Conservation (phyloP, 306 rosid species). For the Inga oerstediana region DNA sequence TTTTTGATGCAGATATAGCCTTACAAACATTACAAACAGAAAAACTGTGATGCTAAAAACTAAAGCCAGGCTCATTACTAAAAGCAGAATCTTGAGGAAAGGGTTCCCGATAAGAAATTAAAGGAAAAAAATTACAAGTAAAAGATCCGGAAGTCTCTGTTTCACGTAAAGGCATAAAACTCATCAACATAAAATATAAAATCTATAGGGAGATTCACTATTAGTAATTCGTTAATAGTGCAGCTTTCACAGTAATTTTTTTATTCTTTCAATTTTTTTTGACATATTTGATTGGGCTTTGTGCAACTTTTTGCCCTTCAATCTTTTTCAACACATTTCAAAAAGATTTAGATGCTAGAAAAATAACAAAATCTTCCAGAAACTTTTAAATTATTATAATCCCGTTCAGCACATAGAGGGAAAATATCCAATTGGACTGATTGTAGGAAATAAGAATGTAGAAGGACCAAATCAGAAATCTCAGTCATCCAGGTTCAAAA, state of each 20-base stretch:
- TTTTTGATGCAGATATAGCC: neutral
- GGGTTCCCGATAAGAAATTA: neutral
- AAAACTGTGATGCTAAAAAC: constrained; percentile 2
- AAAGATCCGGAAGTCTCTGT: neutral
- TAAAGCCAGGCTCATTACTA: neutral
- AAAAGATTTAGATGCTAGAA: neutral
- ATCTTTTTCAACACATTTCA: neutral
- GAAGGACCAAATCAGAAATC: neutral
- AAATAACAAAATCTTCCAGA: neutral
- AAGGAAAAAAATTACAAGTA: neutral
- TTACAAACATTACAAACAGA: neutral
- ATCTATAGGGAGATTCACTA: neutral
- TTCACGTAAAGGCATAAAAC: neutral
- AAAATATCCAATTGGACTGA: neutral
- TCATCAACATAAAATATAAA: neutral
- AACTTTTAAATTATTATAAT: too few relatives aligned
- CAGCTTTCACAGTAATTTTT: neutral
- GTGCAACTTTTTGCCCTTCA: neutral
- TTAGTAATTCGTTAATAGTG: neutral
- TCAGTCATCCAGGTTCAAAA: neutral
- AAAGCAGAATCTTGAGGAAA: neutral
- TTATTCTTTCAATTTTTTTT: too few relatives aligned
- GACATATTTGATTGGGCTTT: too few relatives aligned
- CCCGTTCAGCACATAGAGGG: neutral
- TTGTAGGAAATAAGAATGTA: neutral